These are phyloP conservation scores for Epichloe sibirici DNA, from an alignment of 2,329 filamentous ascomycete genomes.

Conservation along the genomic window DNA sequence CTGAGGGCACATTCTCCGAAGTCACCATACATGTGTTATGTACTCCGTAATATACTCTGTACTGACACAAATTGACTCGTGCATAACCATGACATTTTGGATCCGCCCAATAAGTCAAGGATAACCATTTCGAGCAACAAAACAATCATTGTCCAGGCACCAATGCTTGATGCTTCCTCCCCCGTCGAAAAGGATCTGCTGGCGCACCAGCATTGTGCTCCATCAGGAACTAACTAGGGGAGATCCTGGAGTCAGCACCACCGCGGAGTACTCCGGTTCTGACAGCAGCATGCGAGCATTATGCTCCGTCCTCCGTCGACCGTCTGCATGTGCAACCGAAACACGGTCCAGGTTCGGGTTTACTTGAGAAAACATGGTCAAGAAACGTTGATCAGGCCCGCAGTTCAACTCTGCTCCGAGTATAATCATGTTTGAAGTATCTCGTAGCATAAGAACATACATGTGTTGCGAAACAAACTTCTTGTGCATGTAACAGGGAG, in stretches of 20 bases:
- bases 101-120: too few relatives aligned
- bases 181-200: neutral
- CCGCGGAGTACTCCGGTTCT: neutral
- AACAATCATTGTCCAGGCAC: too few relatives aligned
- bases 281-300: neutral
- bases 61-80: too few relatives aligned
- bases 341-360: neutral
- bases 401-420: neutral
- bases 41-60: too few relatives aligned
- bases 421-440: constrained; percentile 2
- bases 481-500: neutral
- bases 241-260: neutral
- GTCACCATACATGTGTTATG: too few relatives aligned
- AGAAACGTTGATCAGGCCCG: neutral
- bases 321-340: neutral
- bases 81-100: too few relatives aligned
- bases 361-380: neutral
- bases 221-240: neutral
- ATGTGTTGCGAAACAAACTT: neutral
- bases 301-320: neutral
- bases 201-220: neutral
- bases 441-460: neutral
- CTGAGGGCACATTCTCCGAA: too few relatives aligned
- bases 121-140: too few relatives aligned
- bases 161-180: too few relatives aligned